Conservation (phyloP, 768 basidiomycete genomes). For the Trametes sanguinea region DNA sequence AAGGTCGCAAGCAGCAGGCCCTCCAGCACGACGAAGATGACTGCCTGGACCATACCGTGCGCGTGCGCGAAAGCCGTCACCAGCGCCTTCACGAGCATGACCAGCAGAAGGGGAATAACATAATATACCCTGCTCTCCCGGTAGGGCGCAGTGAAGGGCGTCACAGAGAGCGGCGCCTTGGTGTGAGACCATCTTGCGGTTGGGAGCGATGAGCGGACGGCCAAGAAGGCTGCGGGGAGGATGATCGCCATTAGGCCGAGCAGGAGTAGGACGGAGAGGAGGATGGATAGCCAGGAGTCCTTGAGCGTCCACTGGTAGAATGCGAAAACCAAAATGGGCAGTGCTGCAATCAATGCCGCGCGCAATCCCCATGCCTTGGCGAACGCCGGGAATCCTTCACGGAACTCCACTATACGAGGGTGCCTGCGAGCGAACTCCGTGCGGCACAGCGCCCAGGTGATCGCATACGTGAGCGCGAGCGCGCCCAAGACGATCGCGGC, state of each 20-base stretch:
- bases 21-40: conserved; percentile 68
- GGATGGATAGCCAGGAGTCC: conserved; percentile 84
- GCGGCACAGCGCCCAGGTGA: conserved; percentile 39
- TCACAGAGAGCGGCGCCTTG: conserved; percentile 36
- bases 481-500: conserved; percentile 57
- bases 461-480: conserved; percentile 53
- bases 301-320: conserved; percentile 91
- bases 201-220: conserved; percentile 38
- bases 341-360: conserved; percentile 62
- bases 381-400: conserved; percentile 46
- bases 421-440: conserved; percentile 26
- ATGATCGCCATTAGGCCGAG: conserved; percentile 52
- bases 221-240: conserved; percentile 50
- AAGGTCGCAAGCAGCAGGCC: conserved; percentile 54
- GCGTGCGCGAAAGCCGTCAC: conserved; percentile 68
- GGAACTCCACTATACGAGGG: conserved; percentile 25
- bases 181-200: conserved; percentile 2
- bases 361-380: conserved; percentile 64
- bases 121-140: conserved; percentile 69
- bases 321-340: conserved; percentile 74
- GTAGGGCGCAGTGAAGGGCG: conserved; percentile 69
- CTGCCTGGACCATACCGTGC: conserved; percentile 68
- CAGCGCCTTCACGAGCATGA: conserved; percentile 65
- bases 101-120: conserved; percentile 56
- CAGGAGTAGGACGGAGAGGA: conserved; percentile 75